Conservation (phyloP, 805 yeast species). For the Komagataella pastoris region DNA sequence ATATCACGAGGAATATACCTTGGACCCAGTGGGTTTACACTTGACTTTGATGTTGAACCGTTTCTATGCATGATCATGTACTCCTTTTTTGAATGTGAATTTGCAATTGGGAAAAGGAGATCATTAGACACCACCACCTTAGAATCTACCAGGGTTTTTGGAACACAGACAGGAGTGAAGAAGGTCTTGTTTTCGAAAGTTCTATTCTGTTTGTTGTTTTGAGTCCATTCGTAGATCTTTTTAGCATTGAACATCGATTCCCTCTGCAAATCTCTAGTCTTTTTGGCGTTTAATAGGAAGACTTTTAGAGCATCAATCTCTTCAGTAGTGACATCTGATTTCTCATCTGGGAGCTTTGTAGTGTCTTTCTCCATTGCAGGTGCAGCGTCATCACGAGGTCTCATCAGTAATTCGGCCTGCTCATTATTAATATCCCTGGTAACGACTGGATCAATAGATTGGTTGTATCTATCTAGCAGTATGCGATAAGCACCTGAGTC, state of each 20-base stretch:
- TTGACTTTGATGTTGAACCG: constrained; percentile 21
- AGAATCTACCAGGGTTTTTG: constrained; percentile 15
- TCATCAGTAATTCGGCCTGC: not conserved
- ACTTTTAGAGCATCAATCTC: constrained; percentile 20
- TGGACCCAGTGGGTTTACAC: constrained; percentile 25
- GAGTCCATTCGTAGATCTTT: constrained; percentile 40
- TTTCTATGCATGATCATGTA: constrained; percentile 12
- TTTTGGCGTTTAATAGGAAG: constrained; percentile 29
- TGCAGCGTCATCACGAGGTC: constrained; percentile 7
- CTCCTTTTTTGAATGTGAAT: constrained; percentile 4
- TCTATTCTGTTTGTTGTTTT: constrained; percentile 18
- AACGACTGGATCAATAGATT: not conserved
- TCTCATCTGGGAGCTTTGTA: not conserved
- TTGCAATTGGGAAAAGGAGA: constrained; percentile 8
- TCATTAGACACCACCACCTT: constrained; percentile 3
- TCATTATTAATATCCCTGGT: constrained; percentile 3
- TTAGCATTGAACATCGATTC: constrained; percentile 32
- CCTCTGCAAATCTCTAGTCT: constrained; percentile 22
- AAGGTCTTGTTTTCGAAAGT: constrained; percentile 27
- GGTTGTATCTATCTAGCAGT: not conserved
- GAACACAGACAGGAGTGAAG: constrained; percentile 29
- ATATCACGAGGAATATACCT: constrained; percentile 25
- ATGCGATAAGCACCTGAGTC: not conserved
- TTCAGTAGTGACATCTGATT: constrained; percentile 6
- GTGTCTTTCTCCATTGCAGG: constrained; percentile 13